A percentile compares a stretch with the other conserved stretches of the same genome.
These are phyloP conservation scores for Misopates orontium DNA, from an alignment of 257 asterid genomes.

Conservation along the genomic window DNA sequence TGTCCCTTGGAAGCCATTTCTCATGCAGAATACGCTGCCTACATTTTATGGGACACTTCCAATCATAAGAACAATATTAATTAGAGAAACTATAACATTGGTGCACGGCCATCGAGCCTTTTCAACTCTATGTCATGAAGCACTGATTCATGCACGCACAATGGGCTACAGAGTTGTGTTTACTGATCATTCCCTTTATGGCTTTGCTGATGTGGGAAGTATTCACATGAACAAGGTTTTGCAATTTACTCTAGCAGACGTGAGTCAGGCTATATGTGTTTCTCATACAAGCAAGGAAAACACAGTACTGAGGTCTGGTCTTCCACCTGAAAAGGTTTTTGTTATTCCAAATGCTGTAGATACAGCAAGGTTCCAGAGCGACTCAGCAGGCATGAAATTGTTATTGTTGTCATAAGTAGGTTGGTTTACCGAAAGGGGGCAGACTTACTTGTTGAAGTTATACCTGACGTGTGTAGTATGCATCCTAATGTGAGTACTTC, in stretches of 20 bases:
- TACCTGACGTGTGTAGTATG: conserved; percentile 81
- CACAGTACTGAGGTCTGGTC: conserved; percentile 87
- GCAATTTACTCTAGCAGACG: conserved; percentile 93
- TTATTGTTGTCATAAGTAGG: conserved; percentile 88
- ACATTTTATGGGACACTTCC: conserved; percentile 89
- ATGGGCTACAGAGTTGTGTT: conserved; percentile 95
- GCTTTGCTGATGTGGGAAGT: conserved; percentile 94
- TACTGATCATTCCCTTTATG: conserved; percentile 97
- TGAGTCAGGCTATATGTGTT: conserved; percentile 93
- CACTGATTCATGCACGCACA: conserved; percentile 96
- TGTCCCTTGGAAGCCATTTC: conserved; percentile 88
- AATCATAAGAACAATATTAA: conserved; percentile 74
- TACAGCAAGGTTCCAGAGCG: conserved; percentile 84
- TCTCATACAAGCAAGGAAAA: conserved; percentile 96
- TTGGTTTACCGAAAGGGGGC: conserved; percentile 94
- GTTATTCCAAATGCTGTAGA: conserved; percentile 97
- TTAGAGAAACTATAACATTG: conserved; percentile 80
- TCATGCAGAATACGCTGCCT: conserved; percentile 91
- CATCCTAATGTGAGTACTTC: conserved; percentile 75
- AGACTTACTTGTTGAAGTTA: conserved; percentile 93
- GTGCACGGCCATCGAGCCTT: conserved; percentile 97
- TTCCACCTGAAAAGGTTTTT: conserved; percentile 93
- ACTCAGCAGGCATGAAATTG: conserved; percentile 61
- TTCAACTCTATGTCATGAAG: conserved; percentile 94
- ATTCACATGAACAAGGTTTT: conserved; percentile 97